Percentiles rank a stretch among this genome's conserved stretches.
Conservation (phyloP, 352 stramenopile genomes). For the Globisporangium cystogenes region DNA sequence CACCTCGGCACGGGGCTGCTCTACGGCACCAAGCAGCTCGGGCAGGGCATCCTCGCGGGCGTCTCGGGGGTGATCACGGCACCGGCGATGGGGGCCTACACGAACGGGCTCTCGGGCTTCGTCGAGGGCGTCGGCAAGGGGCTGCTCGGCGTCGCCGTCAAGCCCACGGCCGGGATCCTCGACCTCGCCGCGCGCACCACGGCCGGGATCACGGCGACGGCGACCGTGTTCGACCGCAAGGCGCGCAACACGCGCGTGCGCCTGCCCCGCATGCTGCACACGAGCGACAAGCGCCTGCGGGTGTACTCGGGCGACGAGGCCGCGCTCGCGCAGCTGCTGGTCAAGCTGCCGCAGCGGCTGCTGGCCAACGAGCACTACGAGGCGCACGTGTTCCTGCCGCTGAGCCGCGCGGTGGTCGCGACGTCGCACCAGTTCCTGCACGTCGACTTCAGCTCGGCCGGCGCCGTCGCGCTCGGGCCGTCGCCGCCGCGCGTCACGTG, state of each 20-base stretch:
- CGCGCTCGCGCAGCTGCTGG: conserved; percentile 53
- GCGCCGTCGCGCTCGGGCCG: conserved; percentile 9
- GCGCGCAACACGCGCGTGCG: conserved; percentile 53
- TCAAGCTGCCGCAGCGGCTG: conserved; percentile 47
- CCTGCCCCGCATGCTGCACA: conserved; percentile 74
- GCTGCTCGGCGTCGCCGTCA: conserved; percentile 84
- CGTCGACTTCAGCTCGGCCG: conserved; percentile 34
- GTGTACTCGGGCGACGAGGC: conserved; percentile 77
- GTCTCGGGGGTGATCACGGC: conserved; percentile 91
- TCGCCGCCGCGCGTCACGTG: conserved; percentile 31
- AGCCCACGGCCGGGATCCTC: conserved; percentile 81
- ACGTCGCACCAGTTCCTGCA: conserved; percentile 74
- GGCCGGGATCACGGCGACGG: conserved; percentile 79
- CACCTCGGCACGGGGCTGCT: conserved; percentile 81
- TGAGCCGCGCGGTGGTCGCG: conserved; percentile 55
- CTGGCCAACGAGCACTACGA: conserved; percentile 78
- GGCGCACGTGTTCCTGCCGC: conserved; percentile 62
- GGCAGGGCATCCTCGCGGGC: conserved; percentile 85
- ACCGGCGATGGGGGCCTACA: conserved; percentile 84
- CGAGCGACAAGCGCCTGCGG: conserved; percentile 65
- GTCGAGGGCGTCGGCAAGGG: conserved; percentile 87
- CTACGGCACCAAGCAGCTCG: conserved; percentile 88
- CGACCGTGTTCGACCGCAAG: conserved; percentile 79
- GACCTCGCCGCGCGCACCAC: conserved; percentile 76
- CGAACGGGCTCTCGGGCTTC: conserved; percentile 87